Evolutionary conservation across 768 basidiomycete genomes (phyloP).

Genomic region (Tylopilus rubrobrunneus): DNA sequence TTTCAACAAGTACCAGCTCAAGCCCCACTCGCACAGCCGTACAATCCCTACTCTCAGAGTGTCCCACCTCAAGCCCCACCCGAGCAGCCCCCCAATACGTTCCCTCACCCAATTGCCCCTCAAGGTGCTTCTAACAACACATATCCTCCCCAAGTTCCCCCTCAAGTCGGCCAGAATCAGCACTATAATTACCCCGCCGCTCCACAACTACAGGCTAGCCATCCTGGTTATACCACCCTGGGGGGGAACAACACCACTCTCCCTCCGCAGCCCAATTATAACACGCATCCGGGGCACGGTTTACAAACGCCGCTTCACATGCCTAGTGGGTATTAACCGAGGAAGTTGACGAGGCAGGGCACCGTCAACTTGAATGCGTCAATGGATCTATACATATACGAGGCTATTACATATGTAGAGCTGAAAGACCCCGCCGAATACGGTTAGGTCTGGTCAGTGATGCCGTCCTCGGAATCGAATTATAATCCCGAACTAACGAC

Average conservation of each 20-base stretch:
- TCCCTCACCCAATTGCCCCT: too few species aligned
- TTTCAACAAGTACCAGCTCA: constrained; percentile 3
- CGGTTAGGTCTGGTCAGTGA: background rate
- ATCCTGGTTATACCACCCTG: constrained; percentile 4
- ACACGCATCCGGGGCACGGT: constrained; percentile 5
- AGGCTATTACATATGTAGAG: too few species aligned
- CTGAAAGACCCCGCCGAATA: too few species aligned
- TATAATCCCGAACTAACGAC: background rate
- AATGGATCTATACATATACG: too few species aligned
- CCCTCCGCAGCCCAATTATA: constrained; percentile 19
- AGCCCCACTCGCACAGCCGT: background rate
- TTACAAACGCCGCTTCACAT: too few species aligned
- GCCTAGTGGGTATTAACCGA: constrained; percentile 9
- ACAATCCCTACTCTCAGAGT: constrained; percentile 10
- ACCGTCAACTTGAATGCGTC: too few species aligned
- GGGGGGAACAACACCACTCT: background rate
- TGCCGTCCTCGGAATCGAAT: background rate
- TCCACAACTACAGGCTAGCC: background rate
- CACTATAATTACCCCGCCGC: too few species aligned
- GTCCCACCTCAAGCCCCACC: background rate
- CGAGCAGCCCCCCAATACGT: too few species aligned
- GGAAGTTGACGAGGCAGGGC: too few species aligned
- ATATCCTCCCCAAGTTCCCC: too few species aligned
- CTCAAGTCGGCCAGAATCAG: background rate
- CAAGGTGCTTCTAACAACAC: too few species aligned